These are phyloP conservation scores for Diaporthe ampelina DNA, from an alignment of 2,329 filamentous ascomycete species.

Conservation along the genomic window DNA sequence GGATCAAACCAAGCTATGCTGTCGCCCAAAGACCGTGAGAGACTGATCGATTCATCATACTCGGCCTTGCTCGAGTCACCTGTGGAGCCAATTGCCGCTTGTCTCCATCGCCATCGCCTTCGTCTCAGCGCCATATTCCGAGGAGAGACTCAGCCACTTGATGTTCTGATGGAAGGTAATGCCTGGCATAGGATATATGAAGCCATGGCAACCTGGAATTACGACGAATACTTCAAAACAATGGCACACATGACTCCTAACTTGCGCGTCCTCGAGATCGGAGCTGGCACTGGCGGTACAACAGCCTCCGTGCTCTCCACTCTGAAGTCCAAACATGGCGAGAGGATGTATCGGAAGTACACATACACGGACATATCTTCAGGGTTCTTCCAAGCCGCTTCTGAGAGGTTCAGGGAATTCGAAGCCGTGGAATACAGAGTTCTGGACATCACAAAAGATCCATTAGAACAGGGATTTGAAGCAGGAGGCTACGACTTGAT, in stretches of 20 bases:
- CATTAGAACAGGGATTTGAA: background rate
- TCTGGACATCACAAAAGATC: background rate
- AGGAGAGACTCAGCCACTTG: background rate
- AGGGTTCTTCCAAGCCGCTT: background rate
- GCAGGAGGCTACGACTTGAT: background rate
- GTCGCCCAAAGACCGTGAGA: background rate
- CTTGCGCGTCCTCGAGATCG: background rate
- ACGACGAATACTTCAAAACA: background rate
- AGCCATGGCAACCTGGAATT: background rate
- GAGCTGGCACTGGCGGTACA: background rate
- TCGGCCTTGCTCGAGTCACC: background rate
- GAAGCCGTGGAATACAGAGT: background rate
- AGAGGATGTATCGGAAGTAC: background rate
- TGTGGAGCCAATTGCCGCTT: background rate
- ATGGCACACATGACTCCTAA: background rate
- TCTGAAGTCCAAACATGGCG: background rate
- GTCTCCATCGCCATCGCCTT: background rate
- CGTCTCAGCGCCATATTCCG: background rate
- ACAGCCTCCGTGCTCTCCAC: background rate
- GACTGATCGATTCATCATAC: background rate
- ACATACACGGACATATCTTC: background rate
- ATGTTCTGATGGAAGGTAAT: background rate
- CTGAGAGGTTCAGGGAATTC: background rate
- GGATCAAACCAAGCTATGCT: background rate
- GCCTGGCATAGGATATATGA: background rate